Evolutionary conservation across 2,329 filamentous ascomycete species (phyloP), one percentile per base, ranked within the genome.

Genomic region (Dryadomyces quercus-mongolicae): DNA sequence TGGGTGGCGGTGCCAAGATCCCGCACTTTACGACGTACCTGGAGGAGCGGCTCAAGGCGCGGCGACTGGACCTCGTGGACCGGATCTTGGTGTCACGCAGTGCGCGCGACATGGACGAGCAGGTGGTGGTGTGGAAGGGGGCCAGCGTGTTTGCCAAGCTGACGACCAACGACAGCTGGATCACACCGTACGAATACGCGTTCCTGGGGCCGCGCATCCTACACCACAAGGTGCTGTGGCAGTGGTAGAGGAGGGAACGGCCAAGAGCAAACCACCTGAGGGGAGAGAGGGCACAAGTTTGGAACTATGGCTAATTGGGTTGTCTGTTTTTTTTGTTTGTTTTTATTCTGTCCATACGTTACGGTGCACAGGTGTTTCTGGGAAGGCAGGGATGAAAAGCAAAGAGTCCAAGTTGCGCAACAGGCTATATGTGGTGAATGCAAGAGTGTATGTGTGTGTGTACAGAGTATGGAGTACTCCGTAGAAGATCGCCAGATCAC

Each of bases 91-190:
- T 84, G 52, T 82, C 80, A 57, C 74, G 77, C 57, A 93, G 76
- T 76, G 93, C 93, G 0, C 77, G 92, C 62, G 93, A 98, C 62
- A 85, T 98, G 73, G 93, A 98, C 69, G 89, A 93, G 57, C 90
- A 96, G 70, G 91, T 97, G n/a, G 86, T 97, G 53, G 84, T 85
- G 9, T 98, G 93, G 93, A 98, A 98, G 76, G 93, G 93, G 4
- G 93, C 88, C 0, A 95, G 90, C 66, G 91, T 98, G 16, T 98
- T 96, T 74, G 91, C 89, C 2, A 90, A 95, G 71, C 72, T 97
- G 61, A 80, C 84, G 48, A 91, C 89, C 16, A 97, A 97, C 70
- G 93, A 98, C 68, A 93, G 86, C 63, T 98, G 93, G 93, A 88
- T 97, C 64, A 86, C 85, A 15, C 80, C 82, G 49, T 76, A 85